These are phyloP conservation scores for Penicillium psychrofluorescens DNA, from an alignment of 495 filamentous ascomycete genomes.

Conservation along the genomic window DNA sequence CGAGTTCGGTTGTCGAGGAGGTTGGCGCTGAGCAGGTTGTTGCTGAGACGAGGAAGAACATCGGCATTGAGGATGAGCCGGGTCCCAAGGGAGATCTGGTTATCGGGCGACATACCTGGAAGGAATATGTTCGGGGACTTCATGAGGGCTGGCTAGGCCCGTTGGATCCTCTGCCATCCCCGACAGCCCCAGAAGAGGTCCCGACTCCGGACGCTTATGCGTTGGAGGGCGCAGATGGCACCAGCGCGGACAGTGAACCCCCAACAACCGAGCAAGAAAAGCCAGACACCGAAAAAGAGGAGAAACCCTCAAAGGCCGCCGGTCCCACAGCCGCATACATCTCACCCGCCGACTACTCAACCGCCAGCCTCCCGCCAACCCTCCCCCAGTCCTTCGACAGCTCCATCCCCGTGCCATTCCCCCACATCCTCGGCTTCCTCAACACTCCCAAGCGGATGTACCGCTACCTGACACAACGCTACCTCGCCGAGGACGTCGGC, in stretches of 20 bases:
- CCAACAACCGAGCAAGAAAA: conserved; percentile 32
- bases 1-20: conserved; percentile 30
- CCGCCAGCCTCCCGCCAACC: conserved; percentile 48
- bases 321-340: conserved; percentile 55
- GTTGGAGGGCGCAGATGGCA: conserved; percentile 11
- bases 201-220: background rate
- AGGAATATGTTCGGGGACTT: conserved; percentile 88
- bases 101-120: conserved; percentile 91
- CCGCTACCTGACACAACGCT: conserved; percentile 81
- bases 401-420: conserved; percentile 65
- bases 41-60: conserved; percentile 46
- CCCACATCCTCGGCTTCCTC: conserved; percentile 87
- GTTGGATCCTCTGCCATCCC: conserved; percentile 44
- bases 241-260: conserved; percentile 22
- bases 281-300: conserved; percentile 32
- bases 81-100: conserved; percentile 78
- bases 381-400: conserved; percentile 58
- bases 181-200: conserved; percentile 14
- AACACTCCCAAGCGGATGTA: conserved; percentile 82
- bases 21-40: conserved; percentile 45
- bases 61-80: conserved; percentile 60
- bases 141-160: conserved; percentile 97
- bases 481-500: conserved; percentile 79
- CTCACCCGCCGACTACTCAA: conserved; percentile 57
- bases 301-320: conserved; percentile 47